A percentile compares a stretch with the other conserved stretches of the same genome.
phyloP scores from a whole-genome alignment of 1,139 yeast species.

The Yamadazyma atmosphaerica region DNA sequence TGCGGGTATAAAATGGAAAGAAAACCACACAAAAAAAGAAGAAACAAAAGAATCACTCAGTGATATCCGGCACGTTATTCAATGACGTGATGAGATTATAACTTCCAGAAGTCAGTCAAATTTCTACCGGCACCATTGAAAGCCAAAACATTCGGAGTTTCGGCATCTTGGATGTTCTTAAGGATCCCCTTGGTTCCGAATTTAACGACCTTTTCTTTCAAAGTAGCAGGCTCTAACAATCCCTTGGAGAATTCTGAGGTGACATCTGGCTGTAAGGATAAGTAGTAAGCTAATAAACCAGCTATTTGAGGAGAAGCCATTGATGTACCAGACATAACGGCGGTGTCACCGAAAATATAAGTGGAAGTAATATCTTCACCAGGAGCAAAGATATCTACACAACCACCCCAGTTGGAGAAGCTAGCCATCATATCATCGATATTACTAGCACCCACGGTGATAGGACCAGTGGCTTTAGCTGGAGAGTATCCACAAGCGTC shows the following conservation, averaged over 20 bases:
- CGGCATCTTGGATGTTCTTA: constrained; percentile 65
- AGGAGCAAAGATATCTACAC: constrained; percentile 86
- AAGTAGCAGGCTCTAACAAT: constrained; percentile 76
- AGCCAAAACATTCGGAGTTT: constrained; percentile 86
- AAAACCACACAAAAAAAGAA: background rate
- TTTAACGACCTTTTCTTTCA: constrained; percentile 83
- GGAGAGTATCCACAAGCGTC: constrained; percentile 87
- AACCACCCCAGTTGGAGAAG: constrained; percentile 79
- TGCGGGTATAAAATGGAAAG: background rate
- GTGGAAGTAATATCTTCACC: constrained; percentile 81
- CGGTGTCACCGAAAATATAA: constrained; percentile 87
- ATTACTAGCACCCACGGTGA: constrained; percentile 84
- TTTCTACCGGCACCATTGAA: constrained; percentile 93
- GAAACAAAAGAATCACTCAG: background rate
- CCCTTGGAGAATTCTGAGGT: constrained; percentile 70
- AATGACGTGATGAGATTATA: constrained; percentile 2
- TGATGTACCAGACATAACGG: constrained; percentile 94
- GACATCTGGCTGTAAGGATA: constrained; percentile 86
- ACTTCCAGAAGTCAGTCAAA: constrained; percentile 68
- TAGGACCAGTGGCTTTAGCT: constrained; percentile 72
- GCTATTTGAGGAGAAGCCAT: constrained; percentile 99
- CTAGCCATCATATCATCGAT: constrained; percentile 73
- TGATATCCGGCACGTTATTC: no score
- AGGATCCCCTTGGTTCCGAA: constrained; percentile 74
- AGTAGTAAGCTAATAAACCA: constrained; percentile 84